Evolutionary conservation across 148 eudicot genomes (phyloP).

Genomic region (Bassia scoparia): DNA sequence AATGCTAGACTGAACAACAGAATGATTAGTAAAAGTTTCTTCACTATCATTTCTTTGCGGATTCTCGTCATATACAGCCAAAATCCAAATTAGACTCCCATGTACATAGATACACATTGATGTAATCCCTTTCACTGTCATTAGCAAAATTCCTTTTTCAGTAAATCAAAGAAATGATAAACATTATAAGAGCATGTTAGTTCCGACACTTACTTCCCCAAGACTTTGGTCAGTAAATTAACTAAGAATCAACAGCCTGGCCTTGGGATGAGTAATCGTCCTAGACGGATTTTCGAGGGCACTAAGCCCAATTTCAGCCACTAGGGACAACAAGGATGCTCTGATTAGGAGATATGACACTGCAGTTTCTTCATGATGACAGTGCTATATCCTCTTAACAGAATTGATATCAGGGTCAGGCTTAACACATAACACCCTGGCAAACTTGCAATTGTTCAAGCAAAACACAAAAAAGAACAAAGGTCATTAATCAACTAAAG

Average conservation of each 20-base stretch:
- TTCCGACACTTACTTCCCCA: slow-evolving; percentile 63
- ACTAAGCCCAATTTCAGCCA: slow-evolving; percentile 76
- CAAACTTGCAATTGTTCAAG: slow-evolving; percentile 35
- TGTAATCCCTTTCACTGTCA: slow-evolving; percentile 72
- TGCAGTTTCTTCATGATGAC: slow-evolving; percentile 20
- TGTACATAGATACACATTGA: slow-evolving; percentile 86
- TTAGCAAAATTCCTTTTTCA: not conserved
- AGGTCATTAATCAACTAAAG: too few relatives aligned
- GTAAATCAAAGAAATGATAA: not conserved
- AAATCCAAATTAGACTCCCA: slow-evolving; percentile 69
- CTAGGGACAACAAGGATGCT: slow-evolving; percentile 44
- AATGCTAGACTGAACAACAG: not conserved
- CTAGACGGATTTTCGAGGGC: slow-evolving; percentile 41
- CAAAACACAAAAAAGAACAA: not conserved
- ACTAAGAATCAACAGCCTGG: slow-evolving; percentile 56
- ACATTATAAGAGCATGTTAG: not conserved
- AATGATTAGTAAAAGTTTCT: slow-evolving; percentile 2
- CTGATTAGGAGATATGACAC: slow-evolving; percentile 15
- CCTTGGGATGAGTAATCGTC: slow-evolving; percentile 48
- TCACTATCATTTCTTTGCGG: slow-evolving; percentile 63
- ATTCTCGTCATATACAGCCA: slow-evolving; percentile 71
- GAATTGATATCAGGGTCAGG: slow-evolving; percentile 54
- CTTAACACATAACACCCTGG: slow-evolving; percentile 62
- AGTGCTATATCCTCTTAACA: slow-evolving; percentile 37
- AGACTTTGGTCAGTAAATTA: slow-evolving; percentile 47